A percentile compares a stretch with the other conserved stretches of the same genome.
Conservation (phyloP, 129 eudicot species). For the Cynara cardunculus region DNA sequence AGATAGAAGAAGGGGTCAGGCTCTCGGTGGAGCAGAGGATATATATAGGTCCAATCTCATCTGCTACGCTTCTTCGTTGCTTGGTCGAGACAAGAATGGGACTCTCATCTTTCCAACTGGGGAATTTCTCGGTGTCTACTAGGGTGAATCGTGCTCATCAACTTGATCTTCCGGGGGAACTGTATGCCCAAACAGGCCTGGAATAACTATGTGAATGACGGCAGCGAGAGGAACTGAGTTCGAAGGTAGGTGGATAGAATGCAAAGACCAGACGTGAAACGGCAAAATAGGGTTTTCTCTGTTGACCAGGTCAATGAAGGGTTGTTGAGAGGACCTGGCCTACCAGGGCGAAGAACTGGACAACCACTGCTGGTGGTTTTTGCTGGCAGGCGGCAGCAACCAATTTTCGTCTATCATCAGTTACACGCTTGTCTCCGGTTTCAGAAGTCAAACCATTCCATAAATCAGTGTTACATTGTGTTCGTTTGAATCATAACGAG, state of each 20-base stretch:
- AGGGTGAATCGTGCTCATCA: too few species aligned
- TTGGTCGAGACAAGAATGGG: too few species aligned
- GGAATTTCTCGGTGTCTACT: too few species aligned
- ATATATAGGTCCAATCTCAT: too few species aligned
- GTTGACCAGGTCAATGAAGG: constrained; percentile 51
- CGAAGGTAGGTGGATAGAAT: constrained; percentile 52
- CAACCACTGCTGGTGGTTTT: constrained; percentile 47
- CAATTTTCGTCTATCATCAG: constrained; percentile 36
- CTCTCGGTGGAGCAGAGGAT: constrained; percentile 14
- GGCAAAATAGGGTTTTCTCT: constrained; percentile 41
- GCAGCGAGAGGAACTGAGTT: constrained; percentile 38
- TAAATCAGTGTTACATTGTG: background rate
- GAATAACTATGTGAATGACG: constrained; percentile 41
- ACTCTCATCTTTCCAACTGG: too few species aligned
- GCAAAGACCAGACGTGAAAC: constrained; percentile 42
- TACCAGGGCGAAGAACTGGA: constrained; percentile 46
- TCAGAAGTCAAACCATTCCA: background rate
- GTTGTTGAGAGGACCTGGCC: constrained; percentile 44
- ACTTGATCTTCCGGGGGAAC: too few species aligned
- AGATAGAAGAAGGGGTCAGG: constrained; percentile 20
- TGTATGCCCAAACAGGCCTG: too few species aligned
- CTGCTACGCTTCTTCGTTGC: too few species aligned
- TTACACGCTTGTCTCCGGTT: background rate
- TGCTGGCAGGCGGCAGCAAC: constrained; percentile 38
- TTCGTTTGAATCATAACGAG: background rate